These are phyloP conservation scores for Aspergillus caelatus DNA, from an alignment of 2,329 filamentous ascomycete genomes.

Conservation along the genomic window DNA sequence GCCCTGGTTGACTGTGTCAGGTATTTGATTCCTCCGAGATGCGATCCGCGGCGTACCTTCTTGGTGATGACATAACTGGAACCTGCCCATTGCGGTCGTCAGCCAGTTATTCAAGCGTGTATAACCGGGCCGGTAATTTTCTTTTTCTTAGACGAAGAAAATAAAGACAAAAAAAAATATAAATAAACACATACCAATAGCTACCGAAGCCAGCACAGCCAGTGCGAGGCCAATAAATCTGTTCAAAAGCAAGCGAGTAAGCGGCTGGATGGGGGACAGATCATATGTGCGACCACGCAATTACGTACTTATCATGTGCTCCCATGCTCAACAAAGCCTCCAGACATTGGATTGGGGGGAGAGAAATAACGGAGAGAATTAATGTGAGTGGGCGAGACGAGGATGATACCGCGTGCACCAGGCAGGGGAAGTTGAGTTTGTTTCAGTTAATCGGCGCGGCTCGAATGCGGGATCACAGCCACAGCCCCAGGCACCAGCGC, in stretches of 20 bases:
- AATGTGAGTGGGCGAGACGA: not conserved
- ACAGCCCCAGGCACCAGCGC: not conserved
- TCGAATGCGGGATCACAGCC: not conserved
- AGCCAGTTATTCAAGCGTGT: not conserved
- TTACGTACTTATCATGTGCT: not conserved
- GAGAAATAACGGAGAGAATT: not conserved
- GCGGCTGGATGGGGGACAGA: not conserved
- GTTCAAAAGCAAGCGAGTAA: not conserved
- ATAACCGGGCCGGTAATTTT: not conserved
- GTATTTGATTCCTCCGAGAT: not conserved
- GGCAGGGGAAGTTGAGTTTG: not conserved
- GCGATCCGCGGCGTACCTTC: not conserved
- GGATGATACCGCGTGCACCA: not conserved
- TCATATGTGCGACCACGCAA: not conserved
- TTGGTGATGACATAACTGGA: slow-evolving; percentile 5
- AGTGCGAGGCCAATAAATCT: slow-evolving; percentile 4
- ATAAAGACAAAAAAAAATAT: not conserved
- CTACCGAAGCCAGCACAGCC: not conserved
- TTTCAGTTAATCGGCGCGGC: not conserved
- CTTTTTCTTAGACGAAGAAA: not conserved
- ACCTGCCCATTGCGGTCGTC: not conserved
- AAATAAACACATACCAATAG: not conserved
- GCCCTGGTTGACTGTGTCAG: not conserved
- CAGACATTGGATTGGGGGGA: not conserved
- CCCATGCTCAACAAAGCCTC: not conserved